Base-by-base conservation (phyloP, 2,329 filamentous ascomycete species). In the Emergomyces pasteurianus region DNA sequence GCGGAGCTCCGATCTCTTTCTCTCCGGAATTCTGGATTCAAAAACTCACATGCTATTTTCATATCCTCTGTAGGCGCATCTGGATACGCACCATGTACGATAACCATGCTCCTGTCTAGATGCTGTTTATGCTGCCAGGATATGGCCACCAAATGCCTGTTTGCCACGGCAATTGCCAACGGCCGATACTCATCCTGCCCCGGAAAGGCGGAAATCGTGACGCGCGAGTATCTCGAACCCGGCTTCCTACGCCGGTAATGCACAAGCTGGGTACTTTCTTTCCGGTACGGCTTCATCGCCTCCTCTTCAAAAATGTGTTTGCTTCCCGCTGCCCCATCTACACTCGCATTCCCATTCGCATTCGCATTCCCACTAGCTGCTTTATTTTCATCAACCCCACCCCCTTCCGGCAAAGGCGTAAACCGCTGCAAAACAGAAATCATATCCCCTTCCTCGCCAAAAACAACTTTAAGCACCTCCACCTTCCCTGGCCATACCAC, bases 391-490 rank as follows among this genome's bases (percentile, higher is more conserved):
- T 64, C 63, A 43, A 63, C 60, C 42, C 64, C 8, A 6, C 50
- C 46, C 26, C 28, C 59, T 9, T 70, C 66, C 36, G 63, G 31
- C n/a, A 64, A 62, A 28, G 71, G 69, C 10, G 62, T 68, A 56
- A 72, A 67, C 18, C 69, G 69, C 53, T 74, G 68, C n/a, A 76
- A 64, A 10, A 75, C 66, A 23, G 70, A 71, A 4, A 74, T 34
- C n/a, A 55, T 46, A 1, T 64, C 63, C 49, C 64, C 56, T 1
- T 61, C 60, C 21, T 61, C 58, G 58, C 67, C 64, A 54, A 71
- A 68, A 2, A 67, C 63, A 14, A 70, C 71, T 42, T 68, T 71
- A n/a, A 76, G 62, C 23, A 75, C 63, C 47, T 75, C 67, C 10
- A 71, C 61, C 16, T 42, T 65, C 26, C 72, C 72, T 6, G 66